Evolutionary conservation across 2,329 filamentous ascomycete genomes (phyloP).

Genomic region (Penicillium sp.): DNA sequence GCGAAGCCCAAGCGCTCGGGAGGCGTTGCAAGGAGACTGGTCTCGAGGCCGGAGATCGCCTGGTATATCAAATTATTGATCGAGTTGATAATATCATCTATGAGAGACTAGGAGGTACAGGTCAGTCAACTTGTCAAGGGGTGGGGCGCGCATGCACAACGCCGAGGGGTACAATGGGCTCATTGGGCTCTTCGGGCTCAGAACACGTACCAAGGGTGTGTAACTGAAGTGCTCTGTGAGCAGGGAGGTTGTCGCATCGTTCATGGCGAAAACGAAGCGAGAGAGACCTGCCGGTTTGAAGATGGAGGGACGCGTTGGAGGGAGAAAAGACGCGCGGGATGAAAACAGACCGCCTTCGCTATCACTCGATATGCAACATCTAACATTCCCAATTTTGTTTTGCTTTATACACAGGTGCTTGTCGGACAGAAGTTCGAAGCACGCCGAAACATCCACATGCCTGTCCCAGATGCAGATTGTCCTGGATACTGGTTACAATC

Average conservation of each 20-base stretch:
- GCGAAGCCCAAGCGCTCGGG: constrained; percentile 78
- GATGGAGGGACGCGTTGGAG: constrained; percentile 14
- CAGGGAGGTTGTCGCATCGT: constrained; percentile 53
- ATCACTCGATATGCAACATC: neutral
- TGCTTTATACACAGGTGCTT: neutral
- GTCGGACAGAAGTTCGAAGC: constrained; percentile 4
- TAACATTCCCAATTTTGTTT: constrained; percentile 6
- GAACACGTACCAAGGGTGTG: constrained; percentile 70
- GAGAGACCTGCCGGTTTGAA: constrained; percentile 1
- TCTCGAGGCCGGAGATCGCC: constrained; percentile 82
- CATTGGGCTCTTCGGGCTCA: neutral
- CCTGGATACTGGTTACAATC: neutral
- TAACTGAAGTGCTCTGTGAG: constrained; percentile 95
- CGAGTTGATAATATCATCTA: constrained; percentile 97
- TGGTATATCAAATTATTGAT: constrained; percentile 91
- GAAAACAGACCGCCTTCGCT: constrained; percentile 18
- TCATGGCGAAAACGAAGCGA: constrained; percentile 32
- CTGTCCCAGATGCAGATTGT: neutral
- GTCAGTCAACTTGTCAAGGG: constrained; percentile 18
- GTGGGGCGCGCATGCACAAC: neutral
- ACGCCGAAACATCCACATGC: constrained; percentile 2
- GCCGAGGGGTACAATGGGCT: neutral
- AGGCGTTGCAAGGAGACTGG: constrained; percentile 68
- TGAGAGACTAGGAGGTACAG: constrained; percentile 61
- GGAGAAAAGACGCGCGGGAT: constrained; percentile 17